These are phyloP conservation scores for Acrodontium crateriforme DNA, from an alignment of 2,329 filamentous ascomycete species.

Conservation along the genomic window DNA sequence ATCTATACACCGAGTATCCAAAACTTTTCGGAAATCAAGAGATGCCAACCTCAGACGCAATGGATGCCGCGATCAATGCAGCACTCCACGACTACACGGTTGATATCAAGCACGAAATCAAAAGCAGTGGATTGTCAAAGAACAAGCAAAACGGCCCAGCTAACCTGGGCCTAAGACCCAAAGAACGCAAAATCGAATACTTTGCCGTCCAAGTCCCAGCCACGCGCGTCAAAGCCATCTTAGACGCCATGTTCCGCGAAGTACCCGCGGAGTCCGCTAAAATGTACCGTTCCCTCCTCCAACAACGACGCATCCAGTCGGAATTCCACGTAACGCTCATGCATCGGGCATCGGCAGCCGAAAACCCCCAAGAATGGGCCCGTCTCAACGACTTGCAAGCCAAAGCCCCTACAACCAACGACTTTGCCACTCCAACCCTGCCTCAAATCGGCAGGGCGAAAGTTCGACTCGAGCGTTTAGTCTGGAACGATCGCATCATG, in stretches of 20 bases:
- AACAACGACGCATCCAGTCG: slow-evolving; percentile 61
- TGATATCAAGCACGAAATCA: slow-evolving; percentile 60
- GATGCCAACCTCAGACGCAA: slow-evolving; percentile 56
- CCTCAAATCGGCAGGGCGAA: slow-evolving; percentile 50
- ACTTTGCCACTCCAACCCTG: slow-evolving; percentile 27
- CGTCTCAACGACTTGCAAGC: slow-evolving; percentile 51
- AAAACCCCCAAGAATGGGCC: slow-evolving; percentile 60
- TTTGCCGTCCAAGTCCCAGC: slow-evolving; percentile 45
- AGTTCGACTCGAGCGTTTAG: slow-evolving; percentile 49
- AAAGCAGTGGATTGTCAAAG: slow-evolving; percentile 31
- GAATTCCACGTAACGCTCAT: slow-evolving; percentile 91
- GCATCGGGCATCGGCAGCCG: slow-evolving; percentile 52
- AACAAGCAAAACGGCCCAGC: slow-evolving; percentile 26
- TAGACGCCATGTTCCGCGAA: slow-evolving; percentile 56
- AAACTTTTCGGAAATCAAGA: slow-evolving; percentile 48
- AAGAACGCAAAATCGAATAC: slow-evolving; percentile 47
- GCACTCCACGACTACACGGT: slow-evolving; percentile 69
- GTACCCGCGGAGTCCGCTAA: slow-evolving; percentile 40
- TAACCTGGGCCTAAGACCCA: slow-evolving; percentile 29
- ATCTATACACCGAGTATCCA: slow-evolving; percentile 65
- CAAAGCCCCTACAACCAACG: slow-evolving; percentile 18
- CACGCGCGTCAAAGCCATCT: slow-evolving; percentile 38
- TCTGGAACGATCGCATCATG: slow-evolving; percentile 84
- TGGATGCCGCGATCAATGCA: slow-evolving; percentile 65
- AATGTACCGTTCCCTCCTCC: slow-evolving; percentile 64